Percentiles rank a stretch among this genome's conserved stretches.
Conservation (phyloP, 2,329 filamentous ascomycete species). For the Colletotrichum theobromicola region DNA sequence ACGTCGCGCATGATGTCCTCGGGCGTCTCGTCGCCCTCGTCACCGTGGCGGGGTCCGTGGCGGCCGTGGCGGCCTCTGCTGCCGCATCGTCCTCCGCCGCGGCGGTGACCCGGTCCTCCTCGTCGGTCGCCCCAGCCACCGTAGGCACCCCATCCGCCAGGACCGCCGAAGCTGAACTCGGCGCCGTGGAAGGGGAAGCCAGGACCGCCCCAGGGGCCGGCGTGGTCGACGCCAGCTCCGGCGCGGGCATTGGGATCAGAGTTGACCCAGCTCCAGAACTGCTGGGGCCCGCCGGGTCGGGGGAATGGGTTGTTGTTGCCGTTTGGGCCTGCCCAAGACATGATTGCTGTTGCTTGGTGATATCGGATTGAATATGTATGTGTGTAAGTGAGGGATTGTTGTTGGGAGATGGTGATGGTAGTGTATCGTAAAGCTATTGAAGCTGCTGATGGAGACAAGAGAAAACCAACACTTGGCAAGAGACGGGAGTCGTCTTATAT, state of each 20-base stretch:
- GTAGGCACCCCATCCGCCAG: conserved; percentile 5
- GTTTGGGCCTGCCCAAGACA: conserved; percentile 22
- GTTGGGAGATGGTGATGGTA: not conserved
- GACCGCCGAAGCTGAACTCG: conserved; percentile 16
- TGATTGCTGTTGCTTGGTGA: conserved; percentile 1
- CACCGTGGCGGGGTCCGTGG: conserved; percentile 22
- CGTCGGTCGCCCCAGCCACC: conserved; percentile 16
- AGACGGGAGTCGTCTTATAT: not conserved
- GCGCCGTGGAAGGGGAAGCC: conserved; percentile 38
- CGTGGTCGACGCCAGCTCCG: conserved; percentile 44
- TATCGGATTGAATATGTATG: not conserved
- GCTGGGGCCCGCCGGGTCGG: not conserved
- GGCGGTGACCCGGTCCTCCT: not conserved
- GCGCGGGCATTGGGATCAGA: conserved; percentile 32
- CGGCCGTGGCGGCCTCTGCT: conserved; percentile 11
- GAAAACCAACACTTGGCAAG: not conserved
- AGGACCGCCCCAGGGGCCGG: conserved; percentile 27
- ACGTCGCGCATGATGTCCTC: conserved; percentile 12
- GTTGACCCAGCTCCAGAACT: conserved; percentile 36
- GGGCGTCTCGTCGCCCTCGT: not conserved
- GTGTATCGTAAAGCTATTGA: conserved; percentile 8
- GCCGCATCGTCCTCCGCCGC: conserved; percentile 8
- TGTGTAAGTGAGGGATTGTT: not conserved
- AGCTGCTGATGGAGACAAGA: not conserved
- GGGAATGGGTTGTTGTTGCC: conserved; percentile 11